Percentiles rank a stretch among this genome's conserved stretches.
phyloP scores from a whole-genome alignment of 768 basidiomycete genomes.

The Coprinopsis cinerea region DNA sequence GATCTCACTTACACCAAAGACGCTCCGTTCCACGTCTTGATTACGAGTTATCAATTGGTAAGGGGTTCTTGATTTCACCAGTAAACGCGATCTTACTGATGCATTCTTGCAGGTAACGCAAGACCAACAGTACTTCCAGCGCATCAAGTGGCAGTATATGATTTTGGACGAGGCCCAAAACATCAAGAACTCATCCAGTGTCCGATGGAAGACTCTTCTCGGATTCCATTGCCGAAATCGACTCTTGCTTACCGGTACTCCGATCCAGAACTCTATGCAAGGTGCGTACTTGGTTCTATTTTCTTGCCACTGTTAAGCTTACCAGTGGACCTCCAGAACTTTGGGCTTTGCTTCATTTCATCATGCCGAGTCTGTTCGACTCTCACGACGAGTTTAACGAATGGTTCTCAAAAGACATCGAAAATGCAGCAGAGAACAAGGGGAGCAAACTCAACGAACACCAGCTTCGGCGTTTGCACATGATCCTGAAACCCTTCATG shows the following conservation, averaged over 20 bases:
- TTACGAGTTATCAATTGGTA: constrained; percentile 95
- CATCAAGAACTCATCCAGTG: constrained; percentile 95
- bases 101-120: constrained; percentile 63
- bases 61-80: constrained; percentile 20
- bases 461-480: constrained; percentile 90
- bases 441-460: constrained; percentile 91
- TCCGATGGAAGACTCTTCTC: constrained; percentile 94
- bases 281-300: constrained; percentile 40
- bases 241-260: constrained; percentile 91
- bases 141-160: constrained; percentile 99
- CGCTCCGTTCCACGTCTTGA: constrained; percentile 93
- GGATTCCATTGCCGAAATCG: constrained; percentile 96
- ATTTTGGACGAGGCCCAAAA: constrained; percentile 99
- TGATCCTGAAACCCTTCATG: constrained; percentile 99
- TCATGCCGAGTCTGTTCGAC: constrained; percentile 99
- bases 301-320: constrained; percentile 6
- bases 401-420: constrained; percentile 99
- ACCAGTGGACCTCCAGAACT: constrained; percentile 53
- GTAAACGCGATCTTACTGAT: background rate
- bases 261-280: constrained; percentile 99
- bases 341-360: constrained; percentile 98
- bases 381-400: constrained; percentile 99
- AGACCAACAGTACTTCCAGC: constrained; percentile 97
- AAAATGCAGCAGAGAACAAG: constrained; percentile 88
- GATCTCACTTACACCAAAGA: constrained; percentile 93